Evolutionary conservation across 148 eudicot species (phyloP), one percentile per base, ranked within the genome.

Genomic region (Rhododendron mucronatum): DNA sequence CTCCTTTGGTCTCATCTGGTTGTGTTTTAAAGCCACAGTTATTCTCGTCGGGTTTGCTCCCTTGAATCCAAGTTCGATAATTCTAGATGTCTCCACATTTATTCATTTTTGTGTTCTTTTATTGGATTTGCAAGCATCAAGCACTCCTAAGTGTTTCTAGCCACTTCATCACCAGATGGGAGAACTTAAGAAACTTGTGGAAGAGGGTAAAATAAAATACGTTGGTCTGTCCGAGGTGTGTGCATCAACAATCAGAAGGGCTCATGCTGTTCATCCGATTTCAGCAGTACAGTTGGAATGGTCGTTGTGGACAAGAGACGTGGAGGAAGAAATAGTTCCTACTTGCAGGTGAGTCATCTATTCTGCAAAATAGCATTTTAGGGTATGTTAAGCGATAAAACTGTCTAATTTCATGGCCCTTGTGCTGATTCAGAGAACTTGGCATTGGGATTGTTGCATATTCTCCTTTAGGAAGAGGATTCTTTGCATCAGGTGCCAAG

Each of bases 201-300:
- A 86, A 37, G 87, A 86, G 84, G 87, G 87, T 5, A 86, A 86
- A 39, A 86, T 86, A 28, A 86, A 86, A 10, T 86, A 86, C 39
- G 39, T 86, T 9, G 87, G 87, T 50, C 39, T 86, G 11, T 86
- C 87, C 1, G 87, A 86, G 84, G 87, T 67, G 39, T 79, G 63
- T 79, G 28, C 87, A 44, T 63, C 83, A 30, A 79, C 83, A 4
- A 63, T 85, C n/a, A 86, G 80, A 81, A 86, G 87, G 55, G 87
- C 84, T 10, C 84, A 81, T 50, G 87, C 53, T 23, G 71, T 86
- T 86, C 87, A 86, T 81, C 87, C 87, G 0, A 51, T 86, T 51
- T 69, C 87, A 10, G 87, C 87, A 0, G n/a, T 86, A 47, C 87
- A 86, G 47, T 33, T 86, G 37, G 87, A 86, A 37, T 86, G 87